These are phyloP conservation scores for Exsudoporus frostii DNA, from an alignment of 768 basidiomycete genomes.

Conservation along the genomic window DNA sequence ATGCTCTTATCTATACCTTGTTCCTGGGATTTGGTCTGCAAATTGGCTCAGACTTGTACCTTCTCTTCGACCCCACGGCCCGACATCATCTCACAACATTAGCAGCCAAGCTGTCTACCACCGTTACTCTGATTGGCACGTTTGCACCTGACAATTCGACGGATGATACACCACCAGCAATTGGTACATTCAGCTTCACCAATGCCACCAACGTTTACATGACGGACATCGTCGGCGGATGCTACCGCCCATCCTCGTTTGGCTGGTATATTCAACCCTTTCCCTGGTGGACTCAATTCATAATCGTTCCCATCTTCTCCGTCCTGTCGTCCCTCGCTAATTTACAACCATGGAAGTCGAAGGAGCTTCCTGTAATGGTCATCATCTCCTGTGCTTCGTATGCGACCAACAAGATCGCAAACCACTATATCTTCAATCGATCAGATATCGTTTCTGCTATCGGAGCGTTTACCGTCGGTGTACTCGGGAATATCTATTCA, in stretches of 20 bases:
- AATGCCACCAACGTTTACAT: slow-evolving; percentile 45
- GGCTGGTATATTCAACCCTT: slow-evolving; percentile 82
- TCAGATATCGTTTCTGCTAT: slow-evolving; percentile 84
- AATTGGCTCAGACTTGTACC: slow-evolving; percentile 78
- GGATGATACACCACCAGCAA: slow-evolving; percentile 42
- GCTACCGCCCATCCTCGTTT: slow-evolving; percentile 62
- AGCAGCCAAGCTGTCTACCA: slow-evolving; percentile 47
- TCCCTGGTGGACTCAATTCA: slow-evolving; percentile 71
- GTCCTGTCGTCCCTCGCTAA: slow-evolving; percentile 71
- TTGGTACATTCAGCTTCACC: slow-evolving; percentile 66
- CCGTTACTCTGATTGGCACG: slow-evolving; percentile 56
- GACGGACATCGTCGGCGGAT: slow-evolving; percentile 58
- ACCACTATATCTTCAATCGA: slow-evolving; percentile 81
- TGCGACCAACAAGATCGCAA: slow-evolving; percentile 76
- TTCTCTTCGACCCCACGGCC: slow-evolving; percentile 60
- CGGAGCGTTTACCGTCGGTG: slow-evolving; percentile 77
- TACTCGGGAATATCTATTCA: slow-evolving; percentile 79
- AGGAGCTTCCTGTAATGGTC: slow-evolving; percentile 79
- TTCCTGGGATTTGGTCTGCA: slow-evolving; percentile 84
- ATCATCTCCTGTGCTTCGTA: slow-evolving; percentile 78
- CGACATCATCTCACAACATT: slow-evolving; percentile 52
- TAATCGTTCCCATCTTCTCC: slow-evolving; percentile 77
- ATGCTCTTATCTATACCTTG: slow-evolving; percentile 82
- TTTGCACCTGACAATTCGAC: slow-evolving; percentile 59
- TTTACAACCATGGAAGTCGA: slow-evolving; percentile 69